phyloP scores from a whole-genome alignment of 768 basidiomycete genomes.

The Mycena chlorophos region DNA sequence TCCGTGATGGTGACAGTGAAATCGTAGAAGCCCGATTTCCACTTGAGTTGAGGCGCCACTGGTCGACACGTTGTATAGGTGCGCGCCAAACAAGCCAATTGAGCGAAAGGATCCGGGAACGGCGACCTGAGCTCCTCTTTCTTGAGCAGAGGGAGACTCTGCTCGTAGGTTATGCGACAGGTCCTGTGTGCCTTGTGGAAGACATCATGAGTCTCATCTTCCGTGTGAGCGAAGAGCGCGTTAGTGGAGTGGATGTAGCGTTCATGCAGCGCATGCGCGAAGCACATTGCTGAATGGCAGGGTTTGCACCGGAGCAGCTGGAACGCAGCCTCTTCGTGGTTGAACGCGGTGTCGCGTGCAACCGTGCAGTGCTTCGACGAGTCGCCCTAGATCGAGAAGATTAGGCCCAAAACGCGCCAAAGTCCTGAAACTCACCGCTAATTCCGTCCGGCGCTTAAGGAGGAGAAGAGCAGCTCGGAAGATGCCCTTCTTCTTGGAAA shows the following conservation, averaged over 20 bases:
- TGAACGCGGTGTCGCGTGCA: neutral
- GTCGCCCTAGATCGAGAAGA: neutral
- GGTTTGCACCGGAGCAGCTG: conserved; percentile 38
- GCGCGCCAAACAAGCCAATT: conserved; percentile 48
- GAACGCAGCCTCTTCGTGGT: conserved; percentile 23
- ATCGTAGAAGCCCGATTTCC: conserved; percentile 68
- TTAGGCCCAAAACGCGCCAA: neutral
- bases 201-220: conserved; percentile 28
- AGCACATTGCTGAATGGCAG: conserved; percentile 44
- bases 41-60: conserved; percentile 31
- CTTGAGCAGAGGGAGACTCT: conserved; percentile 22
- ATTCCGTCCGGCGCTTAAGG: conserved; percentile 27
- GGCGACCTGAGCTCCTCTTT: conserved; percentile 32
- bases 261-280: conserved; percentile 35
- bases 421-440: neutral
- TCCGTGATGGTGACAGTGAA: neutral
- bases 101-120: conserved; percentile 33
- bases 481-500: conserved; percentile 28
- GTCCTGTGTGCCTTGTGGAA: conserved; percentile 42
- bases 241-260: conserved; percentile 40
- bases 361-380: neutral
- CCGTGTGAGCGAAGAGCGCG: conserved; percentile 32
- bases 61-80: conserved; percentile 52
- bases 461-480: conserved; percentile 40
- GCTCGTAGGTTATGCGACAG: neutral